phyloP scores from a whole-genome alignment of 1,139 yeast species.

The Geotrichum reessii region DNA sequence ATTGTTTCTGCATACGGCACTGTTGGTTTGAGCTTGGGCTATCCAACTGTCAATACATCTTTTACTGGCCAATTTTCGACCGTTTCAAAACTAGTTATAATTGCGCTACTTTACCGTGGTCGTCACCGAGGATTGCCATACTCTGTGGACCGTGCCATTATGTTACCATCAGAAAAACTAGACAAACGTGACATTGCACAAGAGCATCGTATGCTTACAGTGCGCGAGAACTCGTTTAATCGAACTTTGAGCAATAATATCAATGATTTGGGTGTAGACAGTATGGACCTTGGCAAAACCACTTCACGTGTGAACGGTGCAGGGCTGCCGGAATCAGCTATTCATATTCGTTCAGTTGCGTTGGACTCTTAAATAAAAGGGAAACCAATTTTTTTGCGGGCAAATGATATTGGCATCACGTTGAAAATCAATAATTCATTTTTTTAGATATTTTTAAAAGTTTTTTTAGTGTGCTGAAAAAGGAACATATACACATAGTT shows the following conservation, averaged over 20 bases:
- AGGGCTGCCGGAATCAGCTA: background rate
- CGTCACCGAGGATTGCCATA: conserved; percentile 96
- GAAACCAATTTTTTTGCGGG: too few species aligned
- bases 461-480: too few species aligned
- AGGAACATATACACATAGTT: too few species aligned
- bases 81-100: conserved; percentile 74
- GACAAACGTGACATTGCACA: conserved; percentile 10
- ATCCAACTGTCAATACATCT: conserved; percentile 59
- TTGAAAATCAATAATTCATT: too few species aligned
- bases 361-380: too few species aligned
- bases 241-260: background rate
- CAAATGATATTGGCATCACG: background rate
- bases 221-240: background rate
- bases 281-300: background rate
- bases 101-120: conserved; percentile 89
- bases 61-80: conserved; percentile 65
- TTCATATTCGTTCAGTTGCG: background rate
- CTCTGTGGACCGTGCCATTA: conserved; percentile 85
- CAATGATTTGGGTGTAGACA: background rate
- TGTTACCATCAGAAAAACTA: conserved; percentile 61
- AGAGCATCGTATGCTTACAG: conserved; percentile 7
- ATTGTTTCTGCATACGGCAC: conserved; percentile 94
- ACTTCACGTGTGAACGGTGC: background rate
- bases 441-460: too few species aligned
- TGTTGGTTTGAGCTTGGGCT: conserved; percentile 86